Conservation (phyloP, 352 stramenopile genomes). For the Phytophthora palmivora region DNA sequence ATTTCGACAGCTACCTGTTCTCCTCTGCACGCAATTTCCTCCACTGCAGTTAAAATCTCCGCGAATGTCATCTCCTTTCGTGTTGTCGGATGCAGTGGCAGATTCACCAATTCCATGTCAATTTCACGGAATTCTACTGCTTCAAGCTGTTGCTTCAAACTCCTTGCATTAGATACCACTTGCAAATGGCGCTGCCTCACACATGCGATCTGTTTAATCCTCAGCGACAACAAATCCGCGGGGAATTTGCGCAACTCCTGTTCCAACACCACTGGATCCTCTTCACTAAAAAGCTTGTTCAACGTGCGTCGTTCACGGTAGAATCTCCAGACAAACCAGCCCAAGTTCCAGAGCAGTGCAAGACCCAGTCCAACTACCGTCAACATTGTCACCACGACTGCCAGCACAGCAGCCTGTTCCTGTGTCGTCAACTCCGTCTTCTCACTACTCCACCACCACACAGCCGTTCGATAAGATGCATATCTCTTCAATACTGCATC, state of each 20-base stretch:
- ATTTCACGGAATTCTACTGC: slow-evolving; percentile 50
- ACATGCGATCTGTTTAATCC: slow-evolving; percentile 58
- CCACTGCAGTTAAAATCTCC: slow-evolving; percentile 58
- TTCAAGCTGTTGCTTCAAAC: slow-evolving; percentile 44
- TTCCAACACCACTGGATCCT: slow-evolving; percentile 33
- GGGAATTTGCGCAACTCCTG: slow-evolving; percentile 44
- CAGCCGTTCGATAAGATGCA: slow-evolving; percentile 36
- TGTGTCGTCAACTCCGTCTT: slow-evolving; percentile 62
- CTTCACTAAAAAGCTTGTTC: slow-evolving; percentile 45
- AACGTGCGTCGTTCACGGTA: slow-evolving; percentile 54
- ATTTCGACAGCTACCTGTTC: slow-evolving; percentile 67
- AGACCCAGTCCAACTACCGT: slow-evolving; percentile 46
- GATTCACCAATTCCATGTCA: slow-evolving; percentile 45
- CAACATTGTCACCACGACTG: slow-evolving; percentile 55
- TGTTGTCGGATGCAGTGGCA: slow-evolving; percentile 42
- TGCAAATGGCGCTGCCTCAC: slow-evolving; percentile 57
- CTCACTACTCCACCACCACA: slow-evolving; percentile 55
- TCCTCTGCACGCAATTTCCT: slow-evolving; percentile 60
- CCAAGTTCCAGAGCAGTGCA: slow-evolving; percentile 46
- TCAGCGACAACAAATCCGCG: slow-evolving; percentile 39
- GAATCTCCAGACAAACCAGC: slow-evolving; percentile 49
- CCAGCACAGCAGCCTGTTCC: slow-evolving; percentile 68
- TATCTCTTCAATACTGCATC: slow-evolving; percentile 26
- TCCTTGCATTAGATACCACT: slow-evolving; percentile 40
- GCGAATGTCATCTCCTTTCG: slow-evolving; percentile 68